Conservation (phyloP, 176 grass and related monocot genomes). For the Puya raimondii region DNA sequence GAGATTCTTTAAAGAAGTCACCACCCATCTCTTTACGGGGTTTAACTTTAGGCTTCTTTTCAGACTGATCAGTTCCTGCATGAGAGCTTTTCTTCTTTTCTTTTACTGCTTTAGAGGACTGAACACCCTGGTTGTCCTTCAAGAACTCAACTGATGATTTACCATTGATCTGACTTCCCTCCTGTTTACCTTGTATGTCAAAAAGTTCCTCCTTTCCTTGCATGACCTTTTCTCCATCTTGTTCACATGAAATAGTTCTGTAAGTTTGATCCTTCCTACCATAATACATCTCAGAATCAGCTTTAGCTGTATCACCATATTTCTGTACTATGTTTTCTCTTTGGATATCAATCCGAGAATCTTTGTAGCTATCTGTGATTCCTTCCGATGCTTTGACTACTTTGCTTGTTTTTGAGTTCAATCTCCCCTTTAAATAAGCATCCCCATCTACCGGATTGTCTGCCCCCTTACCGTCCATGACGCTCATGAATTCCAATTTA, state of each 20-base stretch:
- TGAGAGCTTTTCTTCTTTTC: slow-evolving; percentile 31
- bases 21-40: slow-evolving; percentile 23
- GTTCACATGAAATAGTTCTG: slow-evolving; percentile 18
- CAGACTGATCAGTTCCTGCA: slow-evolving; percentile 16
- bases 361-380: slow-evolving; percentile 19
- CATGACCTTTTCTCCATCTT: slow-evolving; percentile 21
- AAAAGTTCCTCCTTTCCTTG: slow-evolving; percentile 23
- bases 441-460: slow-evolving; percentile 10
- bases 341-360: slow-evolving; percentile 17
- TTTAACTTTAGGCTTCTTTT: slow-evolving; percentile 54
- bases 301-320: slow-evolving; percentile 19
- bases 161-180: slow-evolving; percentile 18
- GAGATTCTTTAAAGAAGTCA: slow-evolving; percentile 24
- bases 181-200: slow-evolving; percentile 27
- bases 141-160: slow-evolving; percentile 11
- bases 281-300: slow-evolving; percentile 20
- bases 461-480: slow-evolving; percentile 18
- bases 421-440: slow-evolving; percentile 12
- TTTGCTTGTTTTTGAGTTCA: slow-evolving; percentile 21
- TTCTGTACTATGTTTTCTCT: slow-evolving; percentile 17
- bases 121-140: slow-evolving; percentile 18
- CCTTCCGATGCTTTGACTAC: slow-evolving; percentile 16
- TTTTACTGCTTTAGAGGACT: slow-evolving; percentile 29
- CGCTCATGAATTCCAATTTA: slow-evolving; percentile 9
- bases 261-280: slow-evolving; percentile 15